Evolutionary conservation across 164 flowering plant species (phyloP), one percentile per base, ranked within the genome.

Genomic region (Sedum album): DNA sequence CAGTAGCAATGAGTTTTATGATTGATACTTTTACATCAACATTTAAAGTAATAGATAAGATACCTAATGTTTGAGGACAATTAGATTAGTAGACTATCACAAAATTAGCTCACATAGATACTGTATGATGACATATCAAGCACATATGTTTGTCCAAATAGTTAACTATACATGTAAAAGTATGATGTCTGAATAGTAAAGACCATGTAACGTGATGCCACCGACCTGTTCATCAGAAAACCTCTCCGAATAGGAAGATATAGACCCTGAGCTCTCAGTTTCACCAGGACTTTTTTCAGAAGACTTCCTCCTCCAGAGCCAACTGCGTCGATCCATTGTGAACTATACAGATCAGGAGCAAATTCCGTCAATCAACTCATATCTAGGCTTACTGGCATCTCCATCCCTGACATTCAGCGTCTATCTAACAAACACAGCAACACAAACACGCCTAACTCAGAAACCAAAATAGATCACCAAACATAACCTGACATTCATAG

Each of bases 261-360:
- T 42, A 3, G 90, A 85, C 26, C 83, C 87, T 0, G 83, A 79
- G 68, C 90, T 84, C 57, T 86, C 88, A 6, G 86, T 80, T 55
- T 84, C 88, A 39, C 83, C 88, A 2, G 84, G 77, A 48, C 84
- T 83, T 73, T 75, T 82, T 71, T 81, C 90, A 0, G 88, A 81
- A 28, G 88, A 79, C 71, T 77, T 84, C 63, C 82, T 81, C 64
- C 83, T 71, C 90, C 90, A 86, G 33, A 78, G 79, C 90, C 88
- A 84, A 66, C 81, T 84, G 60, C 80, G 72, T 64, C 82, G 68
- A 51, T 86, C 90, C 88, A 86, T 84, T 64, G 48, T 70, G 5
- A 49, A 42, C 51, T 5, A 66, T 57, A 70, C 33, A 9, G 48
- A 64, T 17, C 38, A 23, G 6, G 3, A 23, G 60, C 60, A 23